A percentile compares a stretch with the other conserved stretches of the same genome.
Evolutionary conservation across 1,284 basidiomycete species (phyloP).

Genomic region (Sanghuangporus baumii): DNA sequence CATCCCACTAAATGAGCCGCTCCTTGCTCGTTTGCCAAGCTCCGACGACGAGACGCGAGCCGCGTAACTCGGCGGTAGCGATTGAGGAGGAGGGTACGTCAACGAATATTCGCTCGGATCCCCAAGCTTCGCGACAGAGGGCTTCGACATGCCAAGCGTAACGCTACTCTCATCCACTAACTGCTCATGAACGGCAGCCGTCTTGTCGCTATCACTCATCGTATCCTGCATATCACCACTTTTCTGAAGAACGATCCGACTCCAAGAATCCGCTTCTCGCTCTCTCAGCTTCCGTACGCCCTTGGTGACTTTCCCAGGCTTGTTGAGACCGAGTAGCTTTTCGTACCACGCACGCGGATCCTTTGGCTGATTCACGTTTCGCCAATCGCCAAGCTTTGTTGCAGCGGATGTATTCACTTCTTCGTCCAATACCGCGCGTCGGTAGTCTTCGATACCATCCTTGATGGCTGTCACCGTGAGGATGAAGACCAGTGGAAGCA

Average conservation of each 20-base stretch:
- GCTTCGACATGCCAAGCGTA: constrained; percentile 28
- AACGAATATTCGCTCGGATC: constrained; percentile 63
- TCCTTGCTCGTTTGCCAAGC: background rate
- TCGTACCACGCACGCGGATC: constrained; percentile 77
- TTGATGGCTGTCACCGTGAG: constrained; percentile 88
- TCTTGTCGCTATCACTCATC: constrained; percentile 31
- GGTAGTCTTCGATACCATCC: constrained; percentile 92
- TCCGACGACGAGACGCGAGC: constrained; percentile 1
- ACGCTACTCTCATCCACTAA: constrained; percentile 35
- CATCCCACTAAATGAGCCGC: constrained; percentile 20
- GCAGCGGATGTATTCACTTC: constrained; percentile 88
- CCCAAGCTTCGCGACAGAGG: constrained; percentile 44
- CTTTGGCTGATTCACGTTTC: constrained; percentile 82
- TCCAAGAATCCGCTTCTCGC: constrained; percentile 57
- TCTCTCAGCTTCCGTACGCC: constrained; percentile 85
- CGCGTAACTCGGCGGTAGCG: constrained; percentile 21
- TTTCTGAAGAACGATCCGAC: constrained; percentile 60
- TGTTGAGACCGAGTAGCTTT: constrained; percentile 60
- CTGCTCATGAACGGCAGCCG: constrained; percentile 22
- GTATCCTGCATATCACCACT: constrained; percentile 25
- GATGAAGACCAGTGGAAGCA: constrained; percentile 87
- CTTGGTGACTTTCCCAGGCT: constrained; percentile 72
- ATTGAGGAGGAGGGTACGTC: constrained; percentile 49
- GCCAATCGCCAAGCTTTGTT: constrained; percentile 83
- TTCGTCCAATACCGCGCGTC: constrained; percentile 81